These are phyloP conservation scores for Remersonia thermophila DNA, from an alignment of 2,329 filamentous ascomycete genomes.

Conservation along the genomic window DNA sequence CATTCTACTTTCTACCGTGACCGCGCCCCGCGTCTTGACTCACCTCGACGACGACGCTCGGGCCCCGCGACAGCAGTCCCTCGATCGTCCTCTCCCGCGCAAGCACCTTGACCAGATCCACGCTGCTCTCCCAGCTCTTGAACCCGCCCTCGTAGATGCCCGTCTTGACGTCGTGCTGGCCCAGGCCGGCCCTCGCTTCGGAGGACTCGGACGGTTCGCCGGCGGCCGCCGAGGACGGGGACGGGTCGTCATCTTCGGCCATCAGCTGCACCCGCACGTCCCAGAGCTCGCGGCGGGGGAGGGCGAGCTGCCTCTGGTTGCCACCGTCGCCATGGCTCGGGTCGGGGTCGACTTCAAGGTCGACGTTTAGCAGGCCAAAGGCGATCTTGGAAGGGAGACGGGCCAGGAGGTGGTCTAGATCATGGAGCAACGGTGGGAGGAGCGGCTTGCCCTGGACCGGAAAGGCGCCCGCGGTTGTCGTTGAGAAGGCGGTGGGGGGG, in stretches of 20 bases:
- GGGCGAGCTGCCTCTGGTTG: constrained; percentile 40
- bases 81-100: constrained; percentile 28
- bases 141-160: constrained; percentile 80
- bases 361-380: constrained; percentile 49
- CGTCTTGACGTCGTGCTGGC: constrained; percentile 62
- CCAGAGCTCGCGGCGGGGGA: constrained; percentile 69
- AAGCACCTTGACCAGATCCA: constrained; percentile 64
- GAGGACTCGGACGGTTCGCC: constrained; percentile 22
- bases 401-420: constrained; percentile 38
- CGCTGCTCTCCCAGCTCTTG: constrained; percentile 81
- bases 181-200: constrained; percentile 39
- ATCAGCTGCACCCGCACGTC: constrained; percentile 73
- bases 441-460: constrained; percentile 50
- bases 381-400: constrained; percentile 62
- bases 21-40: too few relatives aligned
- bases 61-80: constrained; percentile 19
- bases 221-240: constrained; percentile 39
- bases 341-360: constrained; percentile 47
- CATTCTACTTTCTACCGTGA: too few relatives aligned
- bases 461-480: constrained; percentile 36
- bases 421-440: constrained; percentile 41
- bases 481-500: constrained; percentile 9
- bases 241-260: constrained; percentile 45
- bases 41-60: constrained; percentile 43
- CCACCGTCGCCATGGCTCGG: constrained; percentile 20